Conservation (phyloP, 129 eudicot genomes). For the Saussurea involucrata region DNA sequence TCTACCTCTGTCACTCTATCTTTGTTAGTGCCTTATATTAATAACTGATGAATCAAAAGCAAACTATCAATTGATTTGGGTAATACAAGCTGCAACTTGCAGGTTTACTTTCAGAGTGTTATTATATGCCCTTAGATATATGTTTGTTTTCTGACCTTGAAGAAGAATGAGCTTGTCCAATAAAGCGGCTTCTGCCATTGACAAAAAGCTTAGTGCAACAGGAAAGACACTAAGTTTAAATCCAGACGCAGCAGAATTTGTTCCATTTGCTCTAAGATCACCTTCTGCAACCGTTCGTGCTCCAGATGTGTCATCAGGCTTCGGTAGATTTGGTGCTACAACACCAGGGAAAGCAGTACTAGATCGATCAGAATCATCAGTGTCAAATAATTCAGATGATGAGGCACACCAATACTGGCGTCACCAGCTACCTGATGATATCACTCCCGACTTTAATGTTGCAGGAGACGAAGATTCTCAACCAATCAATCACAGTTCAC, state of each 20-base stretch:
- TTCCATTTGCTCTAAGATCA: conserved; percentile 72
- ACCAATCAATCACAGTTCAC: conserved; percentile 43
- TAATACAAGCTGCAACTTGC: conserved; percentile 26
- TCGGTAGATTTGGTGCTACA: conserved; percentile 26
- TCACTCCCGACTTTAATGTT: conserved; percentile 80
- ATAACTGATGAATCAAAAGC: no score
- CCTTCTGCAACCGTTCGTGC: conserved; percentile 32
- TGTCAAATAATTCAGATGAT: conserved; percentile 82
- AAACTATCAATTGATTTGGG: no score
- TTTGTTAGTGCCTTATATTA: no score
- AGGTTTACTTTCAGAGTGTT: conserved; percentile 4
- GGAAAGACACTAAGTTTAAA: conserved; percentile 58
- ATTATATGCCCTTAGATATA: conserved; percentile 21
- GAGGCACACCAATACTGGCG: conserved; percentile 90
- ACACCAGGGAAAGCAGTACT: conserved; percentile 54
- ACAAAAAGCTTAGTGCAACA: conserved; percentile 43
- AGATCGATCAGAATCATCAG: conserved; percentile 69
- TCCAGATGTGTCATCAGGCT: conserved; percentile 36
- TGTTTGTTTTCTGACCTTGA: conserved; percentile 8
- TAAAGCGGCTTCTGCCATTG: conserved; percentile 52
- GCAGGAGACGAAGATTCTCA: conserved; percentile 51
- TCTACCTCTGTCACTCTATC: no score
- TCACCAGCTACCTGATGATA: conserved; percentile 88
- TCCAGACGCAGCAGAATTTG: conserved; percentile 91
- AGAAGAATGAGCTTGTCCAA: conserved; percentile 71